A percentile compares a stretch with the other conserved stretches of the same genome.
These are phyloP conservation scores for Colletotrichum sp. DNA, from an alignment of 2,329 filamentous ascomycete species.

Conservation along the genomic window DNA sequence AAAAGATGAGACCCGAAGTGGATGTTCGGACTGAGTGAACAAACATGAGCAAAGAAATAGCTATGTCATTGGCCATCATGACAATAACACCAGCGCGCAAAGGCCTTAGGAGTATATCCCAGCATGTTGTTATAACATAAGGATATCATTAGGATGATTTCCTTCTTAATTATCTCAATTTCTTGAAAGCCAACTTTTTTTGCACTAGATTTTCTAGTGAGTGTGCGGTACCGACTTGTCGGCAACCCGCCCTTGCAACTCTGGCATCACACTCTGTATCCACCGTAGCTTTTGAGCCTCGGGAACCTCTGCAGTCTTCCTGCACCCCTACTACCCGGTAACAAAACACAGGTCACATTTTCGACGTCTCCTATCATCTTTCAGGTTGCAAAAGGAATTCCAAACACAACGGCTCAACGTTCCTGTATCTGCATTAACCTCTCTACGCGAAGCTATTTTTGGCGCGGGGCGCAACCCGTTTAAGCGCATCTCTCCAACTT, in stretches of 20 bases:
- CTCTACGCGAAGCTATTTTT: background rate
- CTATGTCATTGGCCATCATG: background rate
- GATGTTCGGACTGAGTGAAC: background rate
- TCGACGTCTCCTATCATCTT: background rate
- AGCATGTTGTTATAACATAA: background rate
- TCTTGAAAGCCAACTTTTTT: background rate
- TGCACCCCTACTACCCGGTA: background rate
- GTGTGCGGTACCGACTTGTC: background rate
- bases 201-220: background rate
- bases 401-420: background rate
- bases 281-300: background rate
- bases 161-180: background rate
- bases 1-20: background rate
- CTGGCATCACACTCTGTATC: background rate
- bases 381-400: background rate
- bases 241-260: background rate
- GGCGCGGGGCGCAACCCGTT: background rate
- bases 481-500: background rate
- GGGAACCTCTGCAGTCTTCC: background rate
- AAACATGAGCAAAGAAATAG: background rate
- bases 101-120: background rate
- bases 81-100: background rate
- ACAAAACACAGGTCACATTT: background rate
- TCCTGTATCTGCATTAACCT: background rate
- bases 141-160: background rate